Base-by-base conservation (phyloP, 2,329 filamentous ascomycete species). In the Venturia effusa region DNA sequence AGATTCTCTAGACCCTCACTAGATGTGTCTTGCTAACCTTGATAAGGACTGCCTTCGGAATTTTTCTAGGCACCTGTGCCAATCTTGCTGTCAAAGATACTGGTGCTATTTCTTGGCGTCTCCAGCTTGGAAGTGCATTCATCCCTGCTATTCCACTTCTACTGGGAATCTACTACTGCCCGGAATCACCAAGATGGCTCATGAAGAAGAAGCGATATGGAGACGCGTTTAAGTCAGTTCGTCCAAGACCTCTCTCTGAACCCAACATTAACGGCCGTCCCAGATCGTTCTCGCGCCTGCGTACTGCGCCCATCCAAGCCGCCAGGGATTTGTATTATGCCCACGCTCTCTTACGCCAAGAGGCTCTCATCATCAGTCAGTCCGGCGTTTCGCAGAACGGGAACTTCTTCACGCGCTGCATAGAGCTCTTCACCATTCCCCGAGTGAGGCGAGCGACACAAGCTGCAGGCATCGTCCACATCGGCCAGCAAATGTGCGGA, bases 381-480 rank as follows among this genome's bases (percentile, higher is more conserved):
- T 68, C 70, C n/a, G 70, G 70, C 22, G 63, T 76, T 30, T 70
- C 71, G 57, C 72, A 73, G 62, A 71, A 37, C 15, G 59, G 69
- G 66, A 77, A 74, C 65, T 71, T 77, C 64, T 74, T 77, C 67
- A 76, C 70, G 1, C 72, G 76, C 45, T 76, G 77, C 66, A 43
- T 81, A 43, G 83, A 90, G 70, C 72, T 84, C 0, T 88, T 90
- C 70, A 88, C 84, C 13, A 81, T 90, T 64, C 86, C 88, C 1
- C 83, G 88, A 59, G 79, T 89, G 13, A 83, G 87, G 17, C 82
- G 87, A 48, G 91, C 91, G 2, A 92, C 86, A 3, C 80, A 89
- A 37, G 90, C 90, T 6, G 88, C 89, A 0, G 89, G 86, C 67
- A 84, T 85, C 1, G 89, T 93, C 68, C 95, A 95, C 90, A 85